Evolutionary conservation across 2,329 filamentous ascomycete genomes (phyloP), one percentile per base, ranked within the genome.

Genomic region (Diaporthe velutina): DNA sequence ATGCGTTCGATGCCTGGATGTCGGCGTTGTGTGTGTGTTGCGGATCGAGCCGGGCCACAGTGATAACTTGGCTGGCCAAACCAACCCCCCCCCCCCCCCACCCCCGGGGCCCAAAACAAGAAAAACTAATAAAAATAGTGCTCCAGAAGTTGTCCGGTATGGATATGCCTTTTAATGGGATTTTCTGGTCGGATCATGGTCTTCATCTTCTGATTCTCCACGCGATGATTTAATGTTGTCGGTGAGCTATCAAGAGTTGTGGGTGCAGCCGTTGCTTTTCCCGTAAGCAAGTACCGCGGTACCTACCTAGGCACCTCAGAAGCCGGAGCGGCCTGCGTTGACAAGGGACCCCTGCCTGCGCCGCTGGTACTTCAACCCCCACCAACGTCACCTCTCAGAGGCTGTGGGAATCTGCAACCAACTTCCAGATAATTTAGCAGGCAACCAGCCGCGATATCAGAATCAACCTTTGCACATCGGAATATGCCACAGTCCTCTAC

Each of bases 321-420:
- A 64, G 28, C 40, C 33, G 30, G 55, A 8, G 8, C 13, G 33
- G 19, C 55, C 22, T 60, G 33, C 19, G 12, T 17, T 8, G 30
- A 67, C 61, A 68, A 40, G 64, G 64, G 64, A 54, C 64, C 64
- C 64, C 33, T 8, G 64, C 6, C 33, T 54, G 4, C 4, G 48
- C 48, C n/a, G 64, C 64, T 48, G n/a, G 40, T 33, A 40, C 48
- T 40, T 4, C 19, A 28, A 40, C 33, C 48, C 40, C 64, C 45
- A 54, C 64, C 64, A 68, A 68, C 64, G 64, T 68, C 64, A 68
- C 67, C 38, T 57, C 50, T 42, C 38, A 33, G 28, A 33, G 67
- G 30, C 12, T 58, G 22, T 25, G 7, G 22, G 22, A 70, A 33
- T 2, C 10, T 45, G 52, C 52, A 57, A 33, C 67, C 55, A 30